These are phyloP conservation scores for Metarhizium album DNA, from an alignment of 2,329 filamentous ascomycete species.

Conservation along the genomic window DNA sequence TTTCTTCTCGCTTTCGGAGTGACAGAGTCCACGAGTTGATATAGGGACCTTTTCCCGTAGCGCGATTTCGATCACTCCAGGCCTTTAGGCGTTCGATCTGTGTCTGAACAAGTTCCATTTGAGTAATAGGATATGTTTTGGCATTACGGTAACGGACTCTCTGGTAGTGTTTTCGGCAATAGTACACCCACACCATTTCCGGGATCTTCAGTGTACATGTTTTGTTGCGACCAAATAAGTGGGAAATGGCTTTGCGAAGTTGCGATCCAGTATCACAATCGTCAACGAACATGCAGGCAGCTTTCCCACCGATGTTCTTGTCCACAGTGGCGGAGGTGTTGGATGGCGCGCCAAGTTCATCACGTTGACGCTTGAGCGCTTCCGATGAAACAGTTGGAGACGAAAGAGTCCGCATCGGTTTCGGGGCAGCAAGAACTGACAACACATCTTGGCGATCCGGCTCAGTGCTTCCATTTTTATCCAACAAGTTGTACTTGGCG, in stretches of 20 bases:
- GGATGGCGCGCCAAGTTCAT: neutral
- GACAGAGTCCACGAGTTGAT: slow-evolving; percentile 46
- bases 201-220: slow-evolving; percentile 62
- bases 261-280: slow-evolving; percentile 50
- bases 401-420: neutral
- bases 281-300: slow-evolving; percentile 42
- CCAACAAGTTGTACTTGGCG: neutral
- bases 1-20: slow-evolving; percentile 53
- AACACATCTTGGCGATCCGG: neutral
- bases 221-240: slow-evolving; percentile 79
- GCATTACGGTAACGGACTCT: slow-evolving; percentile 59
- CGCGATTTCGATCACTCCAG: slow-evolving; percentile 46
- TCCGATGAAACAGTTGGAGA: neutral
- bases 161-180: slow-evolving; percentile 77
- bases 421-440: neutral
- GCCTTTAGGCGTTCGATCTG: slow-evolving; percentile 52
- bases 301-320: slow-evolving; percentile 15
- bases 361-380: neutral
- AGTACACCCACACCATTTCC: slow-evolving; percentile 59
- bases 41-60: slow-evolving; percentile 17
- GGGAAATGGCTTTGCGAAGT: slow-evolving; percentile 65
- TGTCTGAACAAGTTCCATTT: slow-evolving; percentile 52
- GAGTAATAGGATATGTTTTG: slow-evolving; percentile 47
- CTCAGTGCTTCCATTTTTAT: neutral
- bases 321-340: neutral